Conservation (phyloP, 768 basidiomycete species). For the Macrolepiota fuliginosa region DNA sequence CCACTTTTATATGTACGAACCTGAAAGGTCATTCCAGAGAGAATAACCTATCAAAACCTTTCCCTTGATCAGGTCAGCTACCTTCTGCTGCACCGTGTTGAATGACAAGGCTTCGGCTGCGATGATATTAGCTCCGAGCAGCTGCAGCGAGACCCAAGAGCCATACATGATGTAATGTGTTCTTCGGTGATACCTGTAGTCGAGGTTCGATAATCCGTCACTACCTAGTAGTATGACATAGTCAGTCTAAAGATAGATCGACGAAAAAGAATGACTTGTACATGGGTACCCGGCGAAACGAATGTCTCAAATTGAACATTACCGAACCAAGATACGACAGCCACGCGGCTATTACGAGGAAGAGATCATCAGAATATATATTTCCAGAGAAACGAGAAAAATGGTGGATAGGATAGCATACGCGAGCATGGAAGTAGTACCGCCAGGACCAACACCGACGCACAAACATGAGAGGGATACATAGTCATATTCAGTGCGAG, state of each 20-base stretch:
- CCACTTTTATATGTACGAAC: constrained; percentile 34
- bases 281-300: constrained; percentile 60
- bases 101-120: constrained; percentile 55
- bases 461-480: constrained; percentile 62
- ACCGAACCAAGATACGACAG: constrained; percentile 59
- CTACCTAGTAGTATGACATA: constrained; percentile 26
- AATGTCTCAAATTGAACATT: constrained; percentile 57
- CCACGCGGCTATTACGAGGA: constrained; percentile 34
- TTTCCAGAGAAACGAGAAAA: constrained; percentile 2
- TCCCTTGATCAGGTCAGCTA: constrained; percentile 64
- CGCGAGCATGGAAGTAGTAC: constrained; percentile 82
- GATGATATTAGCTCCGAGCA: neutral
- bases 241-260: neutral
- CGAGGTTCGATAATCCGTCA: constrained; percentile 71
- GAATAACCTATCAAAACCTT: constrained; percentile 76
- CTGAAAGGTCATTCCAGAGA: constrained; percentile 80
- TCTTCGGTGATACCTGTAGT: constrained; percentile 52
- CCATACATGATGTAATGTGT: constrained; percentile 39
- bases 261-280: constrained; percentile 17
- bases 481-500: constrained; percentile 40
- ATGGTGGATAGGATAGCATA: constrained; percentile 32
- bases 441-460: constrained; percentile 80
- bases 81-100: constrained; percentile 58
- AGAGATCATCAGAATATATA: neutral
- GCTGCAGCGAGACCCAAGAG: constrained; percentile 3